Evolutionary conservation across 495 filamentous ascomycete genomes (phyloP), one percentile per base, ranked within the genome.

Genomic region (Aspergillus nidulans): DNA sequence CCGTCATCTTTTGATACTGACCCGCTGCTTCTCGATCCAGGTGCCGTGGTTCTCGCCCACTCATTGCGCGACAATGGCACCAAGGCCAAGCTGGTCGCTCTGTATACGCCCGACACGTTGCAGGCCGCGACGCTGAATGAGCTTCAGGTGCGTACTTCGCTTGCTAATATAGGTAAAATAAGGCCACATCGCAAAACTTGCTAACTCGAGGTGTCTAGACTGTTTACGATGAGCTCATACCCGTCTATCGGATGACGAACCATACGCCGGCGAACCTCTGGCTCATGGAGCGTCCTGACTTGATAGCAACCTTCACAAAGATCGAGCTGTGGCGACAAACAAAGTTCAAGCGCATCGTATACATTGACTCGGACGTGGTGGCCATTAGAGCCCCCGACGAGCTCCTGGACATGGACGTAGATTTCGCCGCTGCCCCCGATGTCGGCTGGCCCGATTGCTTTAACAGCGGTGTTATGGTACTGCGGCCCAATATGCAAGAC

Each of bases 391-490:
- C 91, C 25, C 91, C 92, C 1, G 92, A 99, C 64, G 95, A 97
- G 76, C 83, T 99, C 34, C 90, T 99, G 64, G 77, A 86, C 21
- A 63, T 95, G 50, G 73, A 86, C 4, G 78, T 84, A 47, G 72
- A 83, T 32, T 97, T 99, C 63, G 90, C 91, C 3, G 94, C 94
- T 2, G 90, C 87, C 13, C 95, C 94, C 28, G 94, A 99, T 65
- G 87, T 97, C 61, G 94, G 94, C 63, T 99, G 95, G 95, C 94
- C 94, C 26, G 94, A 99, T 74, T 82, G 90, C 57, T 99, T 99
- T 81, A 99, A 99, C 74, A 92, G 89, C 42, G 94, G 94, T 54
- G 79, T 99, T 47, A 94, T 99, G 89, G 89, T 88, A 40, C 70
- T 97, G 41, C 86, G 81, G 23, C 94, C 94, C 16, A 89, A 95